Base-by-base conservation (phyloP, 2,329 filamentous ascomycete species). In the Tympanopsis confertula region DNA sequence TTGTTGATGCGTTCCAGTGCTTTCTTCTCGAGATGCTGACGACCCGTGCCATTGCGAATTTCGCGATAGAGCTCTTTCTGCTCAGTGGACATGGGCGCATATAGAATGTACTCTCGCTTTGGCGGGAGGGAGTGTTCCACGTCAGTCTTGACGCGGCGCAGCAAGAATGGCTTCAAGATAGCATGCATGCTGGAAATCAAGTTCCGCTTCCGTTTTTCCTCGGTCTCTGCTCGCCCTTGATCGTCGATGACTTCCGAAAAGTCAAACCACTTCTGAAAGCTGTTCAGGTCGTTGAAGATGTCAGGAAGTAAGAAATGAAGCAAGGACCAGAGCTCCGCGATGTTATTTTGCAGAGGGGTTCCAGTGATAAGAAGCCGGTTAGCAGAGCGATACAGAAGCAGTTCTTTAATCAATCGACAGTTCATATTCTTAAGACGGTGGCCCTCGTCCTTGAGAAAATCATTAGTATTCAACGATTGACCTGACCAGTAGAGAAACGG, bases 391-490 rank as follows among this genome's bases (percentile, higher is more conserved):
- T 96, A 96, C 1, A 83, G 81, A 45, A 91, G 78, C 0, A 98
- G 63, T 46, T 94, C 87, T 36, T 86, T 82, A 44, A 96, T 94
- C 0, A 98, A 68, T 41, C 86, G 84, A 20, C 89, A 93, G 37
- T 96, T 88, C 44, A 94, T 82, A 45, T 98, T 98, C 64, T 98
- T 98, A 70, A 98, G 79, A 1, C 91, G 82, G 54, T 98, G 91
- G 0, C 91, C 91, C 60, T 98, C 91, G 47, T 98, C 89, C 30
- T 33, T n/a, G n/a, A n/a, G 15, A 12, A 7, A 13, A 10, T 13
- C 12, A 15, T 33, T 33, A 33, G 30, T 7, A 18, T 13, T 33
- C 10, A 13, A 33, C 24, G 10, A 10, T 28, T 28, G 10, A 33
- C 15, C 10, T 17, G 30, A 18, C 10, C 17, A 10, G 30, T 33